These are phyloP conservation scores for Chrysanthemum makinoi DNA, from an alignment of 129 eudicot genomes.

Conservation along the genomic window DNA sequence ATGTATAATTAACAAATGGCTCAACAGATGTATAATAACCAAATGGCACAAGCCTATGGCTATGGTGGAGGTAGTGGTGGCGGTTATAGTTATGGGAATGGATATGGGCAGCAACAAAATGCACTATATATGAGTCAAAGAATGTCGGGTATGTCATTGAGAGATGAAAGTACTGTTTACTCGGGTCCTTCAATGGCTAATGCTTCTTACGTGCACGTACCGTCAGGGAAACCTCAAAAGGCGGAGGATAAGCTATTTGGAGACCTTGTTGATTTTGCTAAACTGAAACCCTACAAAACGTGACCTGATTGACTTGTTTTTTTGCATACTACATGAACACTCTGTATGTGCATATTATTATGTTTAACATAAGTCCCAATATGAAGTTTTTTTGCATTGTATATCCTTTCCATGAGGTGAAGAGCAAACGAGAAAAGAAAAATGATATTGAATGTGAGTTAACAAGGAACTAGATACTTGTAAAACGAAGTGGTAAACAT, in stretches of 20 bases:
- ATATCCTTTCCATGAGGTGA: conserved; percentile 92
- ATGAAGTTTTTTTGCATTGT: too few relatives aligned
- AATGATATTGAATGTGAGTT: too few relatives aligned
- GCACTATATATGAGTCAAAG: conserved; percentile 62
- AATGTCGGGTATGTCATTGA: conserved; percentile 72
- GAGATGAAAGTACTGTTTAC: conserved; percentile 44
- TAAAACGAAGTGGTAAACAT: too few relatives aligned
- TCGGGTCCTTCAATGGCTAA: conserved; percentile 38
- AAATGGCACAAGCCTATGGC: conserved; percentile 48
- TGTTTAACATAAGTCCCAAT: too few relatives aligned
- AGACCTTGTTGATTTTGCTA: conserved; percentile 77
- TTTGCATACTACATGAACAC: too few relatives aligned
- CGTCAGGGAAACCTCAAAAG: conserved; percentile 73
- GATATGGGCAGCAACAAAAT: conserved; percentile 64
- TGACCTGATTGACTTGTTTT: conserved; percentile 34
- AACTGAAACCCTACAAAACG: conserved; percentile 61
- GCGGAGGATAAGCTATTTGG: conserved; percentile 87
- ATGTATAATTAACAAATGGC: conserved; percentile 33
- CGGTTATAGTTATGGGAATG: conserved; percentile 55
- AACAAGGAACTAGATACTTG: too few relatives aligned
- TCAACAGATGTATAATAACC: conserved; percentile 48
- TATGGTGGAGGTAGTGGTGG: conserved; percentile 38
- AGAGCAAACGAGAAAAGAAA: conserved; percentile 97
- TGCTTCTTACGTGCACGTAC: conserved; percentile 51
- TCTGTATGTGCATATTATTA: too few relatives aligned